Conservation (phyloP, 2,329 filamentous ascomycete genomes). For the Colletotrichum sp. region DNA sequence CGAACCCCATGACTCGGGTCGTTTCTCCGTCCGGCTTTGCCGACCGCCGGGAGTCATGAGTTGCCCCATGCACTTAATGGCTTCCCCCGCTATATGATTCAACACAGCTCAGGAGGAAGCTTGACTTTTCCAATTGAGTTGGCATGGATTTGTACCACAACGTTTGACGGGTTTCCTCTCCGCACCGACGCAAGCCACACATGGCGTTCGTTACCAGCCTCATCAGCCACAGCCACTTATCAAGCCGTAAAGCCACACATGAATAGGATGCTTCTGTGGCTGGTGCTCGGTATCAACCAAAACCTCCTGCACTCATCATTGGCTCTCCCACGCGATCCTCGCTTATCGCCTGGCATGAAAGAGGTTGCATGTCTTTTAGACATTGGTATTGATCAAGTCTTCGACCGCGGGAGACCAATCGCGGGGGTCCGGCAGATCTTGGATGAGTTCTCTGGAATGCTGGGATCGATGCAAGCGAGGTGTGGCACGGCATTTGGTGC, state of each 20-base stretch:
- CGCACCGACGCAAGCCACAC: not conserved
- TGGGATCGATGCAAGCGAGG: not conserved
- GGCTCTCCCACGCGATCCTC: not conserved
- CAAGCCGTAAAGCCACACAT: not conserved
- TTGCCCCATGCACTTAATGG: not conserved
- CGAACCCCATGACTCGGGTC: not conserved
- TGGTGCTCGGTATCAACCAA: not conserved
- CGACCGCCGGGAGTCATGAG: not conserved
- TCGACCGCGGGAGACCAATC: not conserved
- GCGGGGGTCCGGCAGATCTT: not conserved
- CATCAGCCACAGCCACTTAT: not conserved
- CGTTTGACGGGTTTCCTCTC: not conserved
- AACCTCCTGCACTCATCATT: constrained; percentile 2
- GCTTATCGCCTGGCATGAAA: constrained; percentile 13
- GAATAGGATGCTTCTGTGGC: not conserved
- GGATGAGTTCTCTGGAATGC: not conserved
- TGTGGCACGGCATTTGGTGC: not conserved
- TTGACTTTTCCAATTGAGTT: not conserved
- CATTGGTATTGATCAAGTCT: constrained; percentile 4
- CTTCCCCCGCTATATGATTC: not conserved
- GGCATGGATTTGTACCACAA: not conserved
- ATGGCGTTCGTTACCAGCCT: not conserved
- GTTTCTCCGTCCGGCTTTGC: not conserved
- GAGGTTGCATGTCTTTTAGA: not conserved
- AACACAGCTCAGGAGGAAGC: not conserved